Percentiles rank a stretch among this genome's conserved stretches.
Evolutionary conservation across 192 early-diverging fungal genomes (phyloP).

Genomic region (Podila clonocystis): DNA sequence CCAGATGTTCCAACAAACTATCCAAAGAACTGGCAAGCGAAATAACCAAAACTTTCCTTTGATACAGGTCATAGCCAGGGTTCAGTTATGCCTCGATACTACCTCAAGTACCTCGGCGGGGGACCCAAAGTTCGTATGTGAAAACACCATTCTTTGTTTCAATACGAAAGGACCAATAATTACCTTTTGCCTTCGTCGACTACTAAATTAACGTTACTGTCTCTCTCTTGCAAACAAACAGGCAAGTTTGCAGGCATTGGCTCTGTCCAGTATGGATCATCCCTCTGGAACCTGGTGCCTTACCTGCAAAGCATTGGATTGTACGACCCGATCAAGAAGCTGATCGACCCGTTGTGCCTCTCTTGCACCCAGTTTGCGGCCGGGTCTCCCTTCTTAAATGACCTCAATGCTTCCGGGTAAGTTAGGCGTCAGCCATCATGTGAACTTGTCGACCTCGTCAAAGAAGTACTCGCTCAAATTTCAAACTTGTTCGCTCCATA

Average conservation of each 20-base stretch:
- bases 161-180: no score
- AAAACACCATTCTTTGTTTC: no score
- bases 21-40: no score
- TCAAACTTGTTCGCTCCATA: no score
- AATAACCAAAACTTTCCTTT: background rate
- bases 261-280: constrained; percentile 12
- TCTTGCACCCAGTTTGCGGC: constrained; percentile 13
- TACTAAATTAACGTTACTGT: no score
- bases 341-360: background rate
- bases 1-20: no score
- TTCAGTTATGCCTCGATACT: constrained; percentile 19
- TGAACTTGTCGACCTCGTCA: no score
- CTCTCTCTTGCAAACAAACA: background rate
- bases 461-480: no score
- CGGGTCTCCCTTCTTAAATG: constrained; percentile 1
- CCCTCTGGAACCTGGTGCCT: background rate
- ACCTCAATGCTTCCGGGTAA: constrained; percentile 11
- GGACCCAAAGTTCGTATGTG: constrained; percentile 11
- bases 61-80: background rate
- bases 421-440: no score
- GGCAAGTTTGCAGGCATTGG: constrained; percentile 21
- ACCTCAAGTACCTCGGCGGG: constrained; percentile 20
- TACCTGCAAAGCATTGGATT: background rate
- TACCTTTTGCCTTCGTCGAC: background rate
- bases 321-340: background rate